Evolutionary conservation across 2,329 filamentous ascomycete genomes (phyloP), one percentile per base, ranked within the genome.

Genomic region (Chlorencoelia australis): DNA sequence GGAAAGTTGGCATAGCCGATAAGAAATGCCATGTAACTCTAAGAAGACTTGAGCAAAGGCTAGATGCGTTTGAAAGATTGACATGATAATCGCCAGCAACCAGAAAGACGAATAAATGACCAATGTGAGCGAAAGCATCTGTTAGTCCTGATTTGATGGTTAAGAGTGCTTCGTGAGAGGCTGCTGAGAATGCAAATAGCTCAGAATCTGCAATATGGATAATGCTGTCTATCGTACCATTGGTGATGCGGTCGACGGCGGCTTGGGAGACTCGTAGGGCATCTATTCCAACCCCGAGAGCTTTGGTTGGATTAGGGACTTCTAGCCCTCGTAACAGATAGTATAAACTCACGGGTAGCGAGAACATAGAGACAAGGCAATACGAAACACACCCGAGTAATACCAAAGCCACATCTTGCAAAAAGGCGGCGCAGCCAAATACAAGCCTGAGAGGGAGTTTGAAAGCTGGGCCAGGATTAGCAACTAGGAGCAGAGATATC

Each of bases 401-500:
- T 25, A 83, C 71, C n/a, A 91, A 68, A 3, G 71, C 69, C 4
- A 75, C 62, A 54, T 96, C 89, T 43, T 94, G 81, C 19, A 87
- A 59, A 29, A 94, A 68, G 51, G 87, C 87, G n/a, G 82, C 82
- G 26, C 79, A 57, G 37, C 76, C 73, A 28, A 88, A 83, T 7
- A 87, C 55, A 26, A 87, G 68, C 31, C 76, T 75, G 15, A 94
- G 64, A 4, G 89, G 77, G 10, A 86, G 71, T 56, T 75, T 76
- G 43, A 82, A 54, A 19, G 78, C 64, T n/a, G 69, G 65, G 24
- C 85, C 64, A 2, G 89, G 89, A 47, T 87, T 86, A 9, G 83
- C 85, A 16, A 89, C 57, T 33, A 88, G 66, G 55, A 89, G 79
- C 28, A 96, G 68, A 4, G 84, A 77, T 17, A 94, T 66, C 46